Base-by-base conservation (phyloP, 768 basidiomycete species). In the Asterophora lycoperdoides region DNA sequence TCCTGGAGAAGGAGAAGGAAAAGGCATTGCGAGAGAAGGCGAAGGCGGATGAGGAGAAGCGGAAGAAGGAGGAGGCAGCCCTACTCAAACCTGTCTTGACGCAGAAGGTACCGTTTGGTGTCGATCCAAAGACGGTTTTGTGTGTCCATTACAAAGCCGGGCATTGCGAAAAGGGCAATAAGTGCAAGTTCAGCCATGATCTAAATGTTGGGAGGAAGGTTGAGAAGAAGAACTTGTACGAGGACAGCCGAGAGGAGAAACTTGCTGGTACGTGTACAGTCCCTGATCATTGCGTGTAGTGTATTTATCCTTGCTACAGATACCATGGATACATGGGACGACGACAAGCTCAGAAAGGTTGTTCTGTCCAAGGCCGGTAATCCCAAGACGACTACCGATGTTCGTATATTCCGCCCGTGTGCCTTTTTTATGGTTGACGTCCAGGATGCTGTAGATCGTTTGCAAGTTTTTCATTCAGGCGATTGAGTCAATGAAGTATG, bases 181-280 rank as follows among this genome's bases (percentile, higher is more conserved):
- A 91, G 72, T 98, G 96, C 73, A 97, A 95, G 75, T 98, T 96
- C 71, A 94, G 93, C 55, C 96, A 99, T 66, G 86, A 98, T 71
- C 60, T 84, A 51, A 78, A 97, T 57, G 80, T 95, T 30, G 93
- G 80, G 6, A 73, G 96, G 53, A 97, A 94, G 68, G 87, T 89
- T 40, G 89, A 93, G 65, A 99, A 98, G 81, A 91, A 85, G 75
- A 92, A 94, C 65, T 61, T 99, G 60, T 99, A 99, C 65, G 84
- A 81, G 62, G 96, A 99, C 65, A 74, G 64, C 45, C 75, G 95
- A 53, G 89, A 89, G 64, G 89, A 93, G 53, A 87, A 93, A 68
- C 61, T 78, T 58, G 66, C 70, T 43, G 90, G 91, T 89, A 53
- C 20, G 79, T 59, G 29, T 38, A 33, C 9, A 15, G 15, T 33